Conservation (phyloP, 2,329 filamentous ascomycete species). For the Diaporthe batatas region DNA sequence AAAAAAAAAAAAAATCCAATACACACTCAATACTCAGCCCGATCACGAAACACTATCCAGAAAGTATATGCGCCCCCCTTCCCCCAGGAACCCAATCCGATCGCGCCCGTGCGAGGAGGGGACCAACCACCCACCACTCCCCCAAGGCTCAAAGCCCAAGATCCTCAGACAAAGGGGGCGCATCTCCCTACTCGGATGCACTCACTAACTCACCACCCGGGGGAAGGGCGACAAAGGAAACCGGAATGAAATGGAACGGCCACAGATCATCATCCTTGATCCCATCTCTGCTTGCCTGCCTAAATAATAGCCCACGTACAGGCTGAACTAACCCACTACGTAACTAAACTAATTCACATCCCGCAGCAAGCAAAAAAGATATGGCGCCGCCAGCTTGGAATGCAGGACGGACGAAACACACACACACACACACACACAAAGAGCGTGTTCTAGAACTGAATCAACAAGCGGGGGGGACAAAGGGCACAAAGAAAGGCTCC, state of each 20-base stretch:
- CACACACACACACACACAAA: no score
- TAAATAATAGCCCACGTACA: neutral
- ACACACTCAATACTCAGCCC: neutral
- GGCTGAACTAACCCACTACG: neutral
- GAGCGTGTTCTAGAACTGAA: neutral
- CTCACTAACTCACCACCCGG: neutral
- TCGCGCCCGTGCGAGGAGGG: neutral
- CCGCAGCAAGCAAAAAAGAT: no score
- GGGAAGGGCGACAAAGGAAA: neutral
- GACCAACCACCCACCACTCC: no score
- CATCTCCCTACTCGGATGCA: neutral
- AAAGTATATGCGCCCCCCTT: neutral
- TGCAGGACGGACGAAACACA: neutral
- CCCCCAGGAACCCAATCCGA: neutral
- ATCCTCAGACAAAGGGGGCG: slow-evolving; percentile 13
- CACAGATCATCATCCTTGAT: neutral
- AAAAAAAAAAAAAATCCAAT: neutral
- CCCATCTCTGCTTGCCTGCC: no score
- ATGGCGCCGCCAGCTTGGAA: slow-evolving; percentile 3
- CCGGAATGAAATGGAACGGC: neutral
- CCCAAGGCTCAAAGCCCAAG: neutral
- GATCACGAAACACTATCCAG: slow-evolving; percentile 17
- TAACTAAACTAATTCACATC: no score
- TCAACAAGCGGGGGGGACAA: neutral
- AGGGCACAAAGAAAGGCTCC: neutral